These are phyloP conservation scores for Cladosporium sp. DNA, from an alignment of 2,329 filamentous ascomycete genomes.

Conservation along the genomic window DNA sequence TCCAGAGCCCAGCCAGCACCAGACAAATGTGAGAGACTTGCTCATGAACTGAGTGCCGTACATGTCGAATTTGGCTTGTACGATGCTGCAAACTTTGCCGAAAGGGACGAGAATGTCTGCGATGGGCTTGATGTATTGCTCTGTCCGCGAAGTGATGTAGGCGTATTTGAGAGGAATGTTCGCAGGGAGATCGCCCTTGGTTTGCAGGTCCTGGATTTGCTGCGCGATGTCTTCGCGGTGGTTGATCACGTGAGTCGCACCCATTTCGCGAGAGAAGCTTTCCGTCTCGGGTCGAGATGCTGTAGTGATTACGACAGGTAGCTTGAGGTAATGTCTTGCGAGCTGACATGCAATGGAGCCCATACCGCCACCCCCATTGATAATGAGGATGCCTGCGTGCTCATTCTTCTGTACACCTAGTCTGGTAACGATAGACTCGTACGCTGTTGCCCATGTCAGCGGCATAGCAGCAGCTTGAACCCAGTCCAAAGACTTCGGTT, in stretches of 20 bases:
- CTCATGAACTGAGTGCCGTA: constrained; percentile 52
- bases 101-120: constrained; percentile 47
- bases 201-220: constrained; percentile 41
- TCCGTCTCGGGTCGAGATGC: constrained; percentile 46
- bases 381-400: constrained; percentile 35
- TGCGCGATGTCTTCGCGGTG: constrained; percentile 44
- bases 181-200: constrained; percentile 25
- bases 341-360: constrained; percentile 50
- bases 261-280: constrained; percentile 44
- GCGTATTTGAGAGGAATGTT: constrained; percentile 46
- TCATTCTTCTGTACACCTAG: constrained; percentile 44
- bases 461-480: constrained; percentile 49
- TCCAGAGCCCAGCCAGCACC: constrained; percentile 47
- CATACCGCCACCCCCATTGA: constrained; percentile 51
- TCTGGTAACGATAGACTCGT: constrained; percentile 47
- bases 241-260: constrained; percentile 49
- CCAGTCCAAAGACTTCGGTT: constrained; percentile 44
- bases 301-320: constrained; percentile 50
- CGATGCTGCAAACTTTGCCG: constrained; percentile 50
- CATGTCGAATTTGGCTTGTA: constrained; percentile 47
- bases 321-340: constrained; percentile 42
- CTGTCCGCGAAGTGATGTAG: constrained; percentile 46
- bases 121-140: constrained; percentile 44
- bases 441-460: constrained; percentile 49
- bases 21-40: constrained; percentile 48